Conservation (phyloP, 2,329 filamentous ascomycete species). For the Zalaria sp. region DNA sequence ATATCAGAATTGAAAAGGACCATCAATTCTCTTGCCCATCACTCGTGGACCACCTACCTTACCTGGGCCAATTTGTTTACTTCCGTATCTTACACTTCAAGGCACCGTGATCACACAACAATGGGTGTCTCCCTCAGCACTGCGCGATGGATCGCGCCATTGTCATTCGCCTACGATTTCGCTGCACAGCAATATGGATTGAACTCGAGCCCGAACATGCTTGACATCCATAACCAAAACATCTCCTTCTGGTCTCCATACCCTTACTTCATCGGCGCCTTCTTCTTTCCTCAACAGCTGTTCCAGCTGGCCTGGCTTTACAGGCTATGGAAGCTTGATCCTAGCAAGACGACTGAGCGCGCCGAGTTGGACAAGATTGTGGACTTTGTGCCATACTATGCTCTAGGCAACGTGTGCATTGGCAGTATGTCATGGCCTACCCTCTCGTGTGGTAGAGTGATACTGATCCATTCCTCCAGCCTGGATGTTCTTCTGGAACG, state of each 20-base stretch:
- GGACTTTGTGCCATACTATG: slow-evolving; percentile 41
- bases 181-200: slow-evolving; percentile 46
- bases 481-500: slow-evolving; percentile 52
- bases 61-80: no score
- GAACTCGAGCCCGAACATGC: slow-evolving; percentile 42
- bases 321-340: slow-evolving; percentile 36
- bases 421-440: slow-evolving; percentile 22
- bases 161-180: slow-evolving; percentile 43
- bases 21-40: no score
- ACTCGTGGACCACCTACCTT: no score
- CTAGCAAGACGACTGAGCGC: slow-evolving; percentile 22
- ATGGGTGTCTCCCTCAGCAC: slow-evolving; percentile 43
- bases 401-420: slow-evolving; percentile 44
- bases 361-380: slow-evolving; percentile 36
- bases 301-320: slow-evolving; percentile 46
- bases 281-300: slow-evolving; percentile 48
- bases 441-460: no score
- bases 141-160: slow-evolving; percentile 39
- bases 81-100: no score
- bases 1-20: no score
- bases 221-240: slow-evolving; percentile 43
- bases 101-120: neutral
- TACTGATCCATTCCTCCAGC: slow-evolving; percentile 15
- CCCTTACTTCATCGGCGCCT: slow-evolving; percentile 43
- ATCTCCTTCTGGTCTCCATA: slow-evolving; percentile 45